Conservation (phyloP, 2,329 filamentous ascomycete genomes). For the Fusarium equiseti region DNA sequence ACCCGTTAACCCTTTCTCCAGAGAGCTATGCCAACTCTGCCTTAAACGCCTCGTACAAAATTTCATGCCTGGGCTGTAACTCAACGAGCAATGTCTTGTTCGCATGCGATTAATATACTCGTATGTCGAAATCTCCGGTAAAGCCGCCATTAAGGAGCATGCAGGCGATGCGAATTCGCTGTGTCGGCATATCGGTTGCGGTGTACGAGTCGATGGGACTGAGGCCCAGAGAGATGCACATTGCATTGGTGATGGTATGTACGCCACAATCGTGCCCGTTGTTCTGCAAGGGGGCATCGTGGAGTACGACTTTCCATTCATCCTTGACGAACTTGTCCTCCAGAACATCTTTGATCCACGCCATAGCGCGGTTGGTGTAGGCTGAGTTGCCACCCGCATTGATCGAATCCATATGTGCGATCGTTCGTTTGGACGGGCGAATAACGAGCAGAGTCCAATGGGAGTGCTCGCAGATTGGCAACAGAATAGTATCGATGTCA, state of each 20-base stretch:
- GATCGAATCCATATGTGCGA: slow-evolving; percentile 79
- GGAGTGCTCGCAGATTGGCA: slow-evolving; percentile 72
- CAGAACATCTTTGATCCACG: slow-evolving; percentile 71
- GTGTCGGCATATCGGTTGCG: slow-evolving; percentile 67
- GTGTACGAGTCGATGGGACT: slow-evolving; percentile 64
- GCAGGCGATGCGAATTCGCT: slow-evolving; percentile 72
- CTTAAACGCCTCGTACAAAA: slow-evolving; percentile 39
- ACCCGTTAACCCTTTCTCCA: slow-evolving; percentile 20
- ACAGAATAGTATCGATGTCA: slow-evolving; percentile 73
- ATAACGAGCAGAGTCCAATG: slow-evolving; percentile 83
- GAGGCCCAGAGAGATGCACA: slow-evolving; percentile 69
- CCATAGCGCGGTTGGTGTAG: slow-evolving; percentile 59
- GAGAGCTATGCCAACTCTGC: slow-evolving; percentile 19
- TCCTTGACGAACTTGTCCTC: slow-evolving; percentile 62
- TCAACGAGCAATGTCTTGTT: not conserved
- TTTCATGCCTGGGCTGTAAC: slow-evolving; percentile 10
- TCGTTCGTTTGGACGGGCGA: slow-evolving; percentile 67
- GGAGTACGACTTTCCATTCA: slow-evolving; percentile 71
- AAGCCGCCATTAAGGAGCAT: slow-evolving; percentile 77
- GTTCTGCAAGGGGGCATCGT: slow-evolving; percentile 66
- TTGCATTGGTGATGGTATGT: slow-evolving; percentile 78
- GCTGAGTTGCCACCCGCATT: slow-evolving; percentile 54
- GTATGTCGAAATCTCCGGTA: slow-evolving; percentile 67
- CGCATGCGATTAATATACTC: slow-evolving; percentile 48
- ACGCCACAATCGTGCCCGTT: slow-evolving; percentile 84